These are phyloP conservation scores for Exophiala mesophila DNA, from an alignment of 2,329 filamentous ascomycete species.

Conservation along the genomic window DNA sequence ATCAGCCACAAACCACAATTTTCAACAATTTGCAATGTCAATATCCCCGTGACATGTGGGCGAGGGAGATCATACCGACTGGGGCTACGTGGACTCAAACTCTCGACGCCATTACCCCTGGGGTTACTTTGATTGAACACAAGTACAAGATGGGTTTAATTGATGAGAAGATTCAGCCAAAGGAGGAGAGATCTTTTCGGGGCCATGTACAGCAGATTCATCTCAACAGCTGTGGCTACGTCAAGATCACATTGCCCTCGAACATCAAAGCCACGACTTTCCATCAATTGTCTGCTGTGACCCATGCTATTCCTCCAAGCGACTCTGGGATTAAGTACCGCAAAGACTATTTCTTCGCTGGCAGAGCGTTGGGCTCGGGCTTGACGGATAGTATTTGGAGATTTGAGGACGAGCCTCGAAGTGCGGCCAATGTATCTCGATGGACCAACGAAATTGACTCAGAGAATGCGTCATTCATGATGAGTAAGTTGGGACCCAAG, in stretches of 20 bases:
- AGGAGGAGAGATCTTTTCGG: conserved; percentile 16
- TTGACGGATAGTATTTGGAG: neutral
- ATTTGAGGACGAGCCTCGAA: neutral
- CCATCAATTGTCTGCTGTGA: conserved; percentile 32
- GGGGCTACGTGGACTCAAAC: conserved; percentile 48
- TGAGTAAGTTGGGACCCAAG: conserved; percentile 3
- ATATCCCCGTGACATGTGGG: conserved; percentile 28
- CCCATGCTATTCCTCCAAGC: conserved; percentile 5
- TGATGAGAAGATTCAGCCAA: conserved; percentile 10
- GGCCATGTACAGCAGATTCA: conserved; percentile 41
- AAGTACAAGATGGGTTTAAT: conserved; percentile 31
- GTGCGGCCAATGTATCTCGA: neutral
- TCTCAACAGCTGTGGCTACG: conserved; percentile 61
- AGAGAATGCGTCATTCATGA: conserved; percentile 9
- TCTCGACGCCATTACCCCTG: conserved; percentile 49
- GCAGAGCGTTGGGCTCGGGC: neutral
- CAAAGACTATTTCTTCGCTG: neutral
- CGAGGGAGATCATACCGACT: conserved; percentile 33
- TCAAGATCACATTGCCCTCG: conserved; percentile 27
- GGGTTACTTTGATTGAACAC: conserved; percentile 35
- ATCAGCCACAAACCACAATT: conserved; percentile 9
- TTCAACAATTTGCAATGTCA: conserved; percentile 12
- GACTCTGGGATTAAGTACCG: conserved; percentile 17
- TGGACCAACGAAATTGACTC: neutral
- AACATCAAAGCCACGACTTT: conserved; percentile 35